These are phyloP conservation scores for Phytophthora citrophthora DNA, from an alignment of 352 stramenopile species.

Conservation along the genomic window DNA sequence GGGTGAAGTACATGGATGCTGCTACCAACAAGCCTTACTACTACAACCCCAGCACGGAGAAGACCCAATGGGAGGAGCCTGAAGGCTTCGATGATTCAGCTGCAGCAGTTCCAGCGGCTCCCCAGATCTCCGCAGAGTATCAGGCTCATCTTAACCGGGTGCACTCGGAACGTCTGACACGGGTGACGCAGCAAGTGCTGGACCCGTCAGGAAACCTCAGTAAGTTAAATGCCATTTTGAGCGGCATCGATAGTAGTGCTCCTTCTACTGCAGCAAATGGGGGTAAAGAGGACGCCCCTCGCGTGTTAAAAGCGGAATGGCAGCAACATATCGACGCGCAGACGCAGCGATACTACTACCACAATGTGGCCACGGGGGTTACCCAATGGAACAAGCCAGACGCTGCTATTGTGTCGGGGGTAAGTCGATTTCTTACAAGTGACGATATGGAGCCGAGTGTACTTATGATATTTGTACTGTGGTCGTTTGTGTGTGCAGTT, in stretches of 20 bases:
- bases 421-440: slow-evolving; percentile 35
- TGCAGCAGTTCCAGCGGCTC: slow-evolving; percentile 12
- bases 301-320: slow-evolving; percentile 61
- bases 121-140: slow-evolving; percentile 57
- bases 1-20: slow-evolving; percentile 79
- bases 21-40: slow-evolving; percentile 78
- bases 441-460: not conserved
- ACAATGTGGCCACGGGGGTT: slow-evolving; percentile 77
- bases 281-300: slow-evolving; percentile 7
- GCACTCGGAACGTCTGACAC: slow-evolving; percentile 55
- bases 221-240: slow-evolving; percentile 79
- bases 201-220: slow-evolving; percentile 74
- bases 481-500: slow-evolving; percentile 41
- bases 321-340: slow-evolving; percentile 87
- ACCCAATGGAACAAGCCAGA: slow-evolving; percentile 86
- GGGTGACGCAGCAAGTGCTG: slow-evolving; percentile 66
- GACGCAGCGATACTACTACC: slow-evolving; percentile 85
- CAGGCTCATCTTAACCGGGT: slow-evolving; percentile 67
- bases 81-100: slow-evolving; percentile 47
- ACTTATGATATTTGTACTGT: slow-evolving; percentile 9
- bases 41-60: slow-evolving; percentile 62
- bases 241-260: slow-evolving; percentile 48
- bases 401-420: slow-evolving; percentile 66
- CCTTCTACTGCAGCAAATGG: not conserved
- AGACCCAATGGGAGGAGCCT: slow-evolving; percentile 78